These are phyloP conservation scores for Magnaporthiopsis incrustans DNA, from an alignment of 2,329 filamentous ascomycete species.

Conservation along the genomic window DNA sequence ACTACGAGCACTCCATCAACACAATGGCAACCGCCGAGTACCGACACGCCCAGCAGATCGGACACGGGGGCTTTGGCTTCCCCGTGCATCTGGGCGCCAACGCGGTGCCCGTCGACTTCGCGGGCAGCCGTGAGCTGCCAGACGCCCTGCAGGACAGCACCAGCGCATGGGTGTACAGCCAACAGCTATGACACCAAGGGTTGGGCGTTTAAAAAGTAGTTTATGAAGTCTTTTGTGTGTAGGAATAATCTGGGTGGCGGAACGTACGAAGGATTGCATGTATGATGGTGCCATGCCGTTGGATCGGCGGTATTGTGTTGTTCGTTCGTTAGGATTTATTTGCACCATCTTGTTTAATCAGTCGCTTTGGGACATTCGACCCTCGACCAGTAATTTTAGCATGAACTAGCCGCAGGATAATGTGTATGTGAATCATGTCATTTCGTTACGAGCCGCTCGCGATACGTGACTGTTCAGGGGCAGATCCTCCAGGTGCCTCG, in stretches of 20 bases:
- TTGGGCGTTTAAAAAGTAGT: neutral
- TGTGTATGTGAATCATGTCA: neutral
- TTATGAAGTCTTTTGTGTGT: no score
- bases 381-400: no score
- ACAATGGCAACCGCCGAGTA: neutral
- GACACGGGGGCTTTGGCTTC: neutral
- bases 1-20: neutral
- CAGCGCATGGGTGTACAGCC: conserved; percentile 5
- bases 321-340: neutral
- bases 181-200: neutral
- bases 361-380: neutral
- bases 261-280: neutral
- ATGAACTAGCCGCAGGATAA: no score
- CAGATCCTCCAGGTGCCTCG: neutral
- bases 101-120: neutral
- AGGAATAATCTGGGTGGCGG: neutral
- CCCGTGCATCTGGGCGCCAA: neutral
- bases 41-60: neutral
- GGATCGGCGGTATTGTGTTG: neutral
- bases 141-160: conserved; percentile 3
- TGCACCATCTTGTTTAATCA: neutral
- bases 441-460: no score
- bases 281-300: neutral
- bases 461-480: neutral
- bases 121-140: neutral